These are phyloP conservation scores for Kazachstania taianensis DNA, from an alignment of 805 yeast genomes.

Conservation along the genomic window DNA sequence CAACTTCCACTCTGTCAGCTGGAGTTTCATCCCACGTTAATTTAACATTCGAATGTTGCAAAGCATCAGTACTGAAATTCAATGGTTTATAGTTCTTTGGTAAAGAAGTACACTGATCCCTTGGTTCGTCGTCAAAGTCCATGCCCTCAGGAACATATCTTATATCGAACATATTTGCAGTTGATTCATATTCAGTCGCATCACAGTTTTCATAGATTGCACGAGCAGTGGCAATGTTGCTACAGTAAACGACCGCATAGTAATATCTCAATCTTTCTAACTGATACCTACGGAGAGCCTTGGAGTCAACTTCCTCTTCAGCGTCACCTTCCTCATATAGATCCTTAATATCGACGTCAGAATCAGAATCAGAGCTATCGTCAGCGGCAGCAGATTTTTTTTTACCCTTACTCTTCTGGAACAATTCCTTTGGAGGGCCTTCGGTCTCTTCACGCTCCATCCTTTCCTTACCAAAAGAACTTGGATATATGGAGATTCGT, in stretches of 20 bases:
- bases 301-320: conserved; percentile 73
- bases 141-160: conserved; percentile 90
- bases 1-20: conserved; percentile 64
- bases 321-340: conserved; percentile 75
- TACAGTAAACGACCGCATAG: conserved; percentile 85
- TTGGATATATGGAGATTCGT: conserved; percentile 68
- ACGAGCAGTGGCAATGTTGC: conserved; percentile 58
- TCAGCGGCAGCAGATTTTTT: conserved; percentile 29
- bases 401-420: conserved; percentile 38
- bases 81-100: conserved; percentile 74
- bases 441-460: conserved; percentile 82
- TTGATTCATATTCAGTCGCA: conserved; percentile 90
- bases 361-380: conserved; percentile 37
- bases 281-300: conserved; percentile 79
- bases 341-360: conserved; percentile 55
- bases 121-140: conserved; percentile 71
- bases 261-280: conserved; percentile 85
- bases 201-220: conserved; percentile 79
- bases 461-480: conserved; percentile 87
- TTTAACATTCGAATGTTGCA: conserved; percentile 92
- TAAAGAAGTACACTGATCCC: conserved; percentile 60
- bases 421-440: conserved; percentile 87
- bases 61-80: conserved; percentile 83
- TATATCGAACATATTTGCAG: conserved; percentile 87
- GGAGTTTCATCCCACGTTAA: conserved; percentile 99